Conservation (phyloP, 176 grass and related monocot genomes). For the Avena atlantica region DNA sequence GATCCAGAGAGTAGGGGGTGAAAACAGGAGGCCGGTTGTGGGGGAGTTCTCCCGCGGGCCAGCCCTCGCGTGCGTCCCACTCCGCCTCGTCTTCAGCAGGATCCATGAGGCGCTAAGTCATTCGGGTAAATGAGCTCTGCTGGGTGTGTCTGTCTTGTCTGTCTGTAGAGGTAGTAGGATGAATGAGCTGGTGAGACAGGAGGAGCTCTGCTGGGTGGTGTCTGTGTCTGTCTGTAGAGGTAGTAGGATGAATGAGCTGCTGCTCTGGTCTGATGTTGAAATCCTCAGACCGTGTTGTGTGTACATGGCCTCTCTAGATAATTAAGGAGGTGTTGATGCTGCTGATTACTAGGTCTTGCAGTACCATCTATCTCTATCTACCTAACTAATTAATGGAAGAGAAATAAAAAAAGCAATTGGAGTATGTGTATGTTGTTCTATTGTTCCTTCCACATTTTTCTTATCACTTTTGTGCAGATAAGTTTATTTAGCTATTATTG, state of each 20-base stretch:
- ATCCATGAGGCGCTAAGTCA: slow-evolving; percentile 38
- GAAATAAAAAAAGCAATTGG: not conserved
- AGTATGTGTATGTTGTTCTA: not conserved
- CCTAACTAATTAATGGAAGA: not conserved
- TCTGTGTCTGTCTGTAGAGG: not conserved
- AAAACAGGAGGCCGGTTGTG: slow-evolving; percentile 43
- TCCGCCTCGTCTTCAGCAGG: slow-evolving; percentile 95
- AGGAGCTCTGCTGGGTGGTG: not conserved
- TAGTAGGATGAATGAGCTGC: not conserved
- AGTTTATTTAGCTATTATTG: not conserved
- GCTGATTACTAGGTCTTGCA: not conserved
- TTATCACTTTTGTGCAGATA: not conserved
- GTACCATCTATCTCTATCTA: not conserved
- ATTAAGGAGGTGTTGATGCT: not conserved
- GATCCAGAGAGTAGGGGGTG: slow-evolving; percentile 47
- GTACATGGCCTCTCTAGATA: not conserved
- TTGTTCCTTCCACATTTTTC: not conserved
- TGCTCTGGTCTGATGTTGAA: not conserved
- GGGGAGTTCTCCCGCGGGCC: slow-evolving; percentile 49
- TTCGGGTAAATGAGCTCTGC: not conserved
- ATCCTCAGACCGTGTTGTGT: not conserved
- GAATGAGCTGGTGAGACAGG: not conserved
- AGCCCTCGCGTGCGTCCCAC: slow-evolving; percentile 73
- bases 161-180: not conserved
- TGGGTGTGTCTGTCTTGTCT: not conserved